Conservation (phyloP, 2,329 filamentous ascomycete species). For the Claviceps pazoutovae region DNA sequence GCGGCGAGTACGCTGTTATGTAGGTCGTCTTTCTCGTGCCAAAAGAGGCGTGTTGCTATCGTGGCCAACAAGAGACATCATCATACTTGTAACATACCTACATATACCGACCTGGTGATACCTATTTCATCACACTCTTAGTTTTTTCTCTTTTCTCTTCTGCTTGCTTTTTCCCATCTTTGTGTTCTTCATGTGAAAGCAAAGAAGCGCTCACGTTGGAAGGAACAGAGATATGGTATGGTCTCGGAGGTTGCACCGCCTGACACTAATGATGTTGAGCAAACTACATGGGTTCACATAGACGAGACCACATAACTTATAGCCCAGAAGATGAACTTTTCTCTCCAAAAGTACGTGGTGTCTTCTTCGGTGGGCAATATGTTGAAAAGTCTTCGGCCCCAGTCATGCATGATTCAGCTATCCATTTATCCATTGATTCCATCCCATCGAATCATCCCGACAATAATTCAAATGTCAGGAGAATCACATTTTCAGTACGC, state of each 20-base stretch:
- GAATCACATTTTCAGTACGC: no score
- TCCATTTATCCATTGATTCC: no score
- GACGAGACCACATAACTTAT: slow-evolving; percentile 10
- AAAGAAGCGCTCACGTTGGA: neutral
- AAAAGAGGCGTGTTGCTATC: neutral
- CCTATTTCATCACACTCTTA: no score
- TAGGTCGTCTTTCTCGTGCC: neutral
- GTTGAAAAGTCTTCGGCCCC: neutral
- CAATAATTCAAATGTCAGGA: no score
- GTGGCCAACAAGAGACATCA: neutral
- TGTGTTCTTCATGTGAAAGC: neutral
- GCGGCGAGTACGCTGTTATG: slow-evolving; percentile 1
- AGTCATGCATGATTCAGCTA: neutral
- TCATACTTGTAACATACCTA: no score
- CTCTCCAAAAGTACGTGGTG: neutral
- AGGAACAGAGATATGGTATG: neutral
- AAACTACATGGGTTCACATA: slow-evolving; percentile 13
- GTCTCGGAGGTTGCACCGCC: slow-evolving; percentile 11
- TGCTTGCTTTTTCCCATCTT: neutral
- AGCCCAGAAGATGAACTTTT: neutral
- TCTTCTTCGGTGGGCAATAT: neutral
- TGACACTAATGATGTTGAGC: slow-evolving; percentile 23
- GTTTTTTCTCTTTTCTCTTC: neutral
- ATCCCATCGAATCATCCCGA: no score
- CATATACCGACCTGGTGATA: no score